These are phyloP conservation scores for Candida boleticola DNA, from an alignment of 805 yeast genomes.

Conservation along the genomic window DNA sequence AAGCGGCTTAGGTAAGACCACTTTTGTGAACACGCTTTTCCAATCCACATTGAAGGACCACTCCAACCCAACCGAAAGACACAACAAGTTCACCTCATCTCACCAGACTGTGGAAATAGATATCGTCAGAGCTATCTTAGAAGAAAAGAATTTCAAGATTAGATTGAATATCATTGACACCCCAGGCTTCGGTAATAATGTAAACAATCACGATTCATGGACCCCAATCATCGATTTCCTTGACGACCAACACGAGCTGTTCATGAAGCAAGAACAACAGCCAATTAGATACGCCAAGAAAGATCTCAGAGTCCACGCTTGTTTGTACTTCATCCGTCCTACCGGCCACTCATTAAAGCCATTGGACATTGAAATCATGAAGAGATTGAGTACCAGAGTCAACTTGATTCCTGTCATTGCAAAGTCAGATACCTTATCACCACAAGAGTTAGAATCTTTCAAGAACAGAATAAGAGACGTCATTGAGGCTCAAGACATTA, in stretches of 20 bases:
- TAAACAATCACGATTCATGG: conserved; percentile 72
- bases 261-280: conserved; percentile 91
- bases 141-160: conserved; percentile 82
- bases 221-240: conserved; percentile 89
- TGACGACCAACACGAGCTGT: conserved; percentile 79
- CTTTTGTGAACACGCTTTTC: conserved; percentile 82
- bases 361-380: conserved; percentile 85
- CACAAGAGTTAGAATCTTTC: conserved; percentile 75
- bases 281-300: conserved; percentile 53
- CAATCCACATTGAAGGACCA: conserved; percentile 67
- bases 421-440: conserved; percentile 89
- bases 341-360: conserved; percentile 92
- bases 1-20: conserved; percentile 89
- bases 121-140: conserved; percentile 73
- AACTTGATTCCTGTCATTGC: conserved; percentile 94
- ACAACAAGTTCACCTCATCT: conserved; percentile 51
- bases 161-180: conserved; percentile 82
- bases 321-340: conserved; percentile 92
- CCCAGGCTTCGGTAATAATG: conserved; percentile 91
- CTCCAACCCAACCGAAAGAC: conserved; percentile 52
- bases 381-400: conserved; percentile 83
- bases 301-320: conserved; percentile 90
- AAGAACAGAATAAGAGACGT: conserved; percentile 78
- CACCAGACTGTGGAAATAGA: conserved; percentile 77
- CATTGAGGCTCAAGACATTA: conserved; percentile 68